Percentiles rank a stretch among this genome's conserved stretches.
These are phyloP conservation scores for Globisporangium yorkense DNA, from an alignment of 352 stramenopile genomes.

Conservation along the genomic window DNA sequence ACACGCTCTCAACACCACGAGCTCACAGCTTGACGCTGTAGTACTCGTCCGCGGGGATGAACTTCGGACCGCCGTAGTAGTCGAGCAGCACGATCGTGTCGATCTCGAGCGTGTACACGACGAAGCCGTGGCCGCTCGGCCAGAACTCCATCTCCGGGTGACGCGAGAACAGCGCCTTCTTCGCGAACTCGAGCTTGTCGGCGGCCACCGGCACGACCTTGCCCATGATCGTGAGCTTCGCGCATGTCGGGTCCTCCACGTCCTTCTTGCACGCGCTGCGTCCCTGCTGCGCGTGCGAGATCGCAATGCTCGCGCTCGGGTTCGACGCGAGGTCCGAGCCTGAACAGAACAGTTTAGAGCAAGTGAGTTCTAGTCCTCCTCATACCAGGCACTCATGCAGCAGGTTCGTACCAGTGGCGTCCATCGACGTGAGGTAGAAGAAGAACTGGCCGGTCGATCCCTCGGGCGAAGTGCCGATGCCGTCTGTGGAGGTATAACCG, in stretches of 20 bases:
- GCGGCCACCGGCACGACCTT: constrained; percentile 37
- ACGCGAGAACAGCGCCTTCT: constrained; percentile 64
- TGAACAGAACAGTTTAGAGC: constrained; percentile 3
- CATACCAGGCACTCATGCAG: too few species aligned
- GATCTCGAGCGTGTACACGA: constrained; percentile 45
- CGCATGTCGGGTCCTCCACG: constrained; percentile 66
- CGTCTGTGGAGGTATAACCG: constrained; percentile 25
- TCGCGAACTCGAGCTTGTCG: constrained; percentile 36
- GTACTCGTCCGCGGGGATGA: constrained; percentile 56
- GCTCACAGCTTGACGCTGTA: constrained; percentile 37
- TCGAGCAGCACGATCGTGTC: constrained; percentile 62
- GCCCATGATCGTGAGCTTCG: constrained; percentile 53
- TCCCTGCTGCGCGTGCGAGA: constrained; percentile 52
- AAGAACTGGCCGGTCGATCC: constrained; percentile 58
- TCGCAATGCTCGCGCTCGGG: constrained; percentile 45
- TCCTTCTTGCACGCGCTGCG: constrained; percentile 58
- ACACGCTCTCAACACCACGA: background rate
- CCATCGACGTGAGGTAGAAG: constrained; percentile 64
- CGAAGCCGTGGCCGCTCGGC: constrained; percentile 53
- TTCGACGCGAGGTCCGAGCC: constrained; percentile 46
- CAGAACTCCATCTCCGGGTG: constrained; percentile 67
- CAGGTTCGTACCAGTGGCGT: constrained; percentile 27
- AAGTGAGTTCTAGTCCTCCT: background rate
- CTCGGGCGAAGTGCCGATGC: constrained; percentile 34
- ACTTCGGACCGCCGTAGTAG: constrained; percentile 68